Evolutionary conservation across 2,329 filamentous ascomycete species (phyloP), one percentile per base, ranked within the genome.

Genomic region (Fusarium pseudonygamai): DNA sequence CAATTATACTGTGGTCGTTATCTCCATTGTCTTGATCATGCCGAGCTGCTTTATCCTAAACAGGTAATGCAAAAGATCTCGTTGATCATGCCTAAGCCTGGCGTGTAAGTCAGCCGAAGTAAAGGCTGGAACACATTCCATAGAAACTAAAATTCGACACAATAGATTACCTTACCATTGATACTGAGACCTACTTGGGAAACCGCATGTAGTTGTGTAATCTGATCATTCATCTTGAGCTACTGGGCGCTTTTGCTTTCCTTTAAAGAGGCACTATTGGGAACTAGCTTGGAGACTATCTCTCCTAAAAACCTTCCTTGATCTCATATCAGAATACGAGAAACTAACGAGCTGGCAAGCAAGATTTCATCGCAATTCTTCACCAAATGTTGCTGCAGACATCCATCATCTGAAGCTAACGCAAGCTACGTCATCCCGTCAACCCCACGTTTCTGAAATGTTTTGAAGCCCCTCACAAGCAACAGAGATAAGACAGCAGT

Each of bases 371-470:
- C 34, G 28, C 30, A 24, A 56, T 32, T 45, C 30, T 45, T 10
- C 26, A 30, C 28, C 36, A 36, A 36, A 32, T 28, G 40, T 36
- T 20, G 26, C 40, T n/a, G 24, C 40, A 47, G n/a, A 47, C 47
- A 37, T 22, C 46, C n/a, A 39, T 30, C 39, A 22, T 18, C 42
- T 28, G 53, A 40, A 64, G 58, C 58, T 72, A 69, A 34, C 22
- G 63, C 58, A 64, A 26, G 43, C 64, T 72, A 72, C 63, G 69
- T 72, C 69, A 72, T 72, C 64, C 69, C 69, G 55, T 32, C 16
- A 30, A 62, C 39, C 26, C 56, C 52, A 45, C 26, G 60, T 59
- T 53, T 46, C 16, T 16, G 24, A 14, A 47, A 45, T 28, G 47
- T 18, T 40, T 28, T 26, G 28, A 32, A 60, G 28, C 28, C 39